Base-by-base conservation (phyloP, 2,329 filamentous ascomycete species). In the Aspergillus sp. region DNA sequence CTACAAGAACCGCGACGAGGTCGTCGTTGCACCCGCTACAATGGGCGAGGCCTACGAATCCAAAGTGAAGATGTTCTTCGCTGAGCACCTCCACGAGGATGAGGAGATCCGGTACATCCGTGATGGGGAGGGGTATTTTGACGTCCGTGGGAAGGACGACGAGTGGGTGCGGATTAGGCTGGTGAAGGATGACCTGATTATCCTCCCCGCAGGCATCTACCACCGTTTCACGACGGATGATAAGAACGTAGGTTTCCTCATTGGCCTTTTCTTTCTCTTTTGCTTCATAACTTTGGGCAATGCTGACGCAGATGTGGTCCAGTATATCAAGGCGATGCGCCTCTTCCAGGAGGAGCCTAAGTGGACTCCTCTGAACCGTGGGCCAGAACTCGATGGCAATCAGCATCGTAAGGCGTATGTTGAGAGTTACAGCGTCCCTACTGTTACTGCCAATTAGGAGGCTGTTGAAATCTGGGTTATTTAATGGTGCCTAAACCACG, bases 341-440 rank as follows among this genome's bases (percentile, higher is more conserved):
- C 82, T 99, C 51, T 99, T 98, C 84, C 93, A 98, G 79, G 95
- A 98, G 64, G 93, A 98, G 77, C 95, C 95, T 34, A 97, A 98
- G 78, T 99, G 95, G 95, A 98, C 92, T 37, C 90, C 95, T 13
- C 77, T 99, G 65, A 96, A 96, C 79, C 86, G 95, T 56, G 86
- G 84, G 6, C 77, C 80, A 4, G 89, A 93, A 49, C 84, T 96
- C 44, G 91, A 98, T 72, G 73, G 73, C 59, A 99, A 98, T 76
- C 77, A 82, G 52, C 89, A 87, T 73, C 86, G 95, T 58, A 85
- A 91, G 81, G 84, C 86, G 49, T 99, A 99, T 69, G 79, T 96
- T 34, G 72, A 78, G 58, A 66, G 63, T 22, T 59, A 70, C 46
- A 58, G 61, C 34, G 62, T 61, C 39, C 46, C 65, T 48, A 47